These are phyloP conservation scores for Alternaria rosae DNA, from an alignment of 2,329 filamentous ascomycete species.

Conservation along the genomic window DNA sequence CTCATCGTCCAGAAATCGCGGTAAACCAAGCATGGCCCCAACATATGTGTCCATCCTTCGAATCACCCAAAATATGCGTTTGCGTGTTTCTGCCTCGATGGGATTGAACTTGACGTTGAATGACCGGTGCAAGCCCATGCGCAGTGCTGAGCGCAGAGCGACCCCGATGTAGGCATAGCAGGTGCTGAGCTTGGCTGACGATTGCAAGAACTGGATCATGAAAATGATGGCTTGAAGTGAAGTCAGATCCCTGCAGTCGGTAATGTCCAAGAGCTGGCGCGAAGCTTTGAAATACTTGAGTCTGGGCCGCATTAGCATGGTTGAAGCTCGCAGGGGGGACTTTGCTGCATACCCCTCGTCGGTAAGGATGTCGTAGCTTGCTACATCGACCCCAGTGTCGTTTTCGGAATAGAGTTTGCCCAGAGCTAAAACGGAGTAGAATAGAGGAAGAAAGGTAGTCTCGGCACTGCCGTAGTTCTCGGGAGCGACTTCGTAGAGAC, in stretches of 20 bases:
- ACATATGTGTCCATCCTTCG: conserved; percentile 62
- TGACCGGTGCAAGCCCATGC: conserved; percentile 61
- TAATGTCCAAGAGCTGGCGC: conserved; percentile 59
- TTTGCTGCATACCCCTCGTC: conserved; percentile 53
- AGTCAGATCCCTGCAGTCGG: conserved; percentile 60
- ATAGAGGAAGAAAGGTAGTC: conserved; percentile 56
- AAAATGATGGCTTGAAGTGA: conserved; percentile 61
- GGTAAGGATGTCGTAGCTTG: conserved; percentile 56
- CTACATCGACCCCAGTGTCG: conserved; percentile 45
- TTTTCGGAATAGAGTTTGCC: conserved; percentile 57
- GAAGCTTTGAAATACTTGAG: conserved; percentile 59
- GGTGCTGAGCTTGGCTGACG: conserved; percentile 60
- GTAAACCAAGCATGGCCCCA: conserved; percentile 59
- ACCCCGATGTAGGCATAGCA: conserved; percentile 63
- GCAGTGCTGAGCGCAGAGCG: conserved; percentile 58
- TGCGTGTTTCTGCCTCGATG: conserved; percentile 58
- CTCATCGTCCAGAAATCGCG: conserved; percentile 58
- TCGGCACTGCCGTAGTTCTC: conserved; percentile 57
- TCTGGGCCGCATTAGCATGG: conserved; percentile 37
- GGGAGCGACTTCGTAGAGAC: conserved; percentile 73
- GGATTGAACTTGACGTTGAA: conserved; percentile 57
- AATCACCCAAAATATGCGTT: conserved; percentile 61
- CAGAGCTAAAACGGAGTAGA: conserved; percentile 58
- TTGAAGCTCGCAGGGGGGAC: no score
- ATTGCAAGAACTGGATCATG: conserved; percentile 63